Conservation (phyloP, 108 stramenopile genomes). For the Nannochloropsis granulata region DNA sequence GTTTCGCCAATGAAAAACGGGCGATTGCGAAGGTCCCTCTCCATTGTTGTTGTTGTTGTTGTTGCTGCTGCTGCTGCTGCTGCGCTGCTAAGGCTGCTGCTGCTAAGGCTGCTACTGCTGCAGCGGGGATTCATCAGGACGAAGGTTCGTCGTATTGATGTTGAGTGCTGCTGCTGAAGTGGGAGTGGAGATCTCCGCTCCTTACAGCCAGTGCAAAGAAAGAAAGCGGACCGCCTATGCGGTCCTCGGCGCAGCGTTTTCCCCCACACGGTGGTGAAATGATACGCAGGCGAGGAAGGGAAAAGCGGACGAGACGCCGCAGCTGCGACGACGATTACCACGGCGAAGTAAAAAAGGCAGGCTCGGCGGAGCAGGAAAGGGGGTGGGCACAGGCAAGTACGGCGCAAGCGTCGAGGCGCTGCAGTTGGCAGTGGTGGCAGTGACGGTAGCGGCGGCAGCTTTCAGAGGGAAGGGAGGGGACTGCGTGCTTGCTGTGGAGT, state of each 20-base stretch:
- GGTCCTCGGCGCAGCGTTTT: background rate
- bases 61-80: background rate
- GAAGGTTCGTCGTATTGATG: too few relatives aligned
- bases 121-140: background rate
- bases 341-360: background rate
- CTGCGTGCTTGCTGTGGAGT: too few relatives aligned
- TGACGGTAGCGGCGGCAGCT: background rate
- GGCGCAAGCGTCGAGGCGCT: too few relatives aligned
- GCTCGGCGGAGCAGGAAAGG: background rate
- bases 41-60: background rate
- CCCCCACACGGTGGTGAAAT: background rate
- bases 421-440: background rate
- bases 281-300: background rate
- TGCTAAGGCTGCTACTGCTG: background rate
- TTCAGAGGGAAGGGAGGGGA: background rate
- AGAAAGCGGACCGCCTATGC: background rate
- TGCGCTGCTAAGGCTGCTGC: background rate
- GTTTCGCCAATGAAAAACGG: background rate
- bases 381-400: background rate
- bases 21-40: background rate
- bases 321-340: background rate
- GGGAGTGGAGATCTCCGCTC: too few relatives aligned
- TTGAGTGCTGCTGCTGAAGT: too few relatives aligned
- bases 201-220: too few relatives aligned
- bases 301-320: background rate